A percentile compares a stretch with the other conserved stretches of the same genome.
Evolutionary conservation across 768 basidiomycete genomes (phyloP).

Genomic region (Termitomyces sp.): DNA sequence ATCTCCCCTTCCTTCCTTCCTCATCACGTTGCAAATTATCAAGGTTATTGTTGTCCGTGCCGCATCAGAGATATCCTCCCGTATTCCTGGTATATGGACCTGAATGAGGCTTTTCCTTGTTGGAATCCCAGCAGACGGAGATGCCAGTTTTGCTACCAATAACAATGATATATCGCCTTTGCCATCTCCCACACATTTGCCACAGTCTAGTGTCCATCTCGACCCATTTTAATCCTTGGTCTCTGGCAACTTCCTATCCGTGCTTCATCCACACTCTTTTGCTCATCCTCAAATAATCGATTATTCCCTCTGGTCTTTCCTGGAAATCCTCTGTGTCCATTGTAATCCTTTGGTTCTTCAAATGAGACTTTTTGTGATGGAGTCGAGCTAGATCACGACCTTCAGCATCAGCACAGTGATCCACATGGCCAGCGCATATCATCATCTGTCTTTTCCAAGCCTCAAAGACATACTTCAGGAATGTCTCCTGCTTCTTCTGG

Average conservation of each 20-base stretch:
- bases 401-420: constrained; percentile 32
- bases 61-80: constrained; percentile 53
- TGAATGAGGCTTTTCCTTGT: constrained; percentile 56
- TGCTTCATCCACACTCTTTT: constrained; percentile 23
- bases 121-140: constrained; percentile 53
- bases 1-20: constrained; percentile 39
- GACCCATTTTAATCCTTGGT: constrained; percentile 29
- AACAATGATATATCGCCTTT: constrained; percentile 41
- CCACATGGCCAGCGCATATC: constrained; percentile 42
- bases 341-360: constrained; percentile 64
- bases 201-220: constrained; percentile 43
- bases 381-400: constrained; percentile 52
- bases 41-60: constrained; percentile 68
- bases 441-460: constrained; percentile 56
- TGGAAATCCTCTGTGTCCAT: constrained; percentile 64
- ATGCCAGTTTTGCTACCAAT: constrained; percentile 57
- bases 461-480: constrained; percentile 44
- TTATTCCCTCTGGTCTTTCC: constrained; percentile 69
- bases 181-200: constrained; percentile 53
- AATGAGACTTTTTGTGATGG: constrained; percentile 63
- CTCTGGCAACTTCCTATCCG: constrained; percentile 24
- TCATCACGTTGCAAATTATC: constrained; percentile 62
- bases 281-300: constrained; percentile 60
- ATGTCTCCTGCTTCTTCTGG: constrained; percentile 50
- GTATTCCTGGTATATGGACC: constrained; percentile 60